Base-by-base conservation (phyloP, 1,284 basidiomycete genomes). In the Cystobasidium slooffiae region DNA sequence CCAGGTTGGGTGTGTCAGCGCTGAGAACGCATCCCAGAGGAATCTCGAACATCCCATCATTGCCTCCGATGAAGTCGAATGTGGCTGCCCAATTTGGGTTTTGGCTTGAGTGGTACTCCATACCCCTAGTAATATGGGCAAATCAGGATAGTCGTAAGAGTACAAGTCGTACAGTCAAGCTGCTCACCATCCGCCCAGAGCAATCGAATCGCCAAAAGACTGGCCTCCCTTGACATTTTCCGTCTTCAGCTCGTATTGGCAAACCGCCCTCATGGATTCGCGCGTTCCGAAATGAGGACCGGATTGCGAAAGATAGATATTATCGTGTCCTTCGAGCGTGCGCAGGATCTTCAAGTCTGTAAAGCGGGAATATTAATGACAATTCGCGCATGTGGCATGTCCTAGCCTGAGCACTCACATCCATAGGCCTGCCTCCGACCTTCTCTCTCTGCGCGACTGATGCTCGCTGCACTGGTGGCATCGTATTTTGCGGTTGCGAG, bases 401-500 rank as follows among this genome's bases (percentile, higher is more conserved):
- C 37, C 41, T 16, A 39, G 24, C 10, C 39, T n/a, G 41, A 10
- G 12, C 46, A 44, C 58, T 5, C 22, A 61, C 58, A 61, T 16
- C 14, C 18, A 16, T 61, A 31, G 8, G 58, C 58, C 22, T 61
- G 58, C 31, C 39, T 61, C 22, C 58, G 24, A 22, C 58, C 58
- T n/a, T 61, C 58, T 31, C 58, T 61, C 31, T 61, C 58, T 22
- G 58, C 58, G 24, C 58, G 10, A 61, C 58, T 61, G 8, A 61
- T 61, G 39, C 58, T 61, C 14, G 58, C 58, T 41, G 58, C 58
- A 61, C 39, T 61, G 12, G 22, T 10, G 39, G 41, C 58, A 61
- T 61, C 58, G 39, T 61, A 61, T 10, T 43, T 16, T 16, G 58
- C 58, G 16, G 58, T 37, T 16, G 58, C 58, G 31, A 61, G 58